Evolutionary conservation across 306 rosid species (phyloP).

Genomic region (Fragaria ananassa): DNA sequence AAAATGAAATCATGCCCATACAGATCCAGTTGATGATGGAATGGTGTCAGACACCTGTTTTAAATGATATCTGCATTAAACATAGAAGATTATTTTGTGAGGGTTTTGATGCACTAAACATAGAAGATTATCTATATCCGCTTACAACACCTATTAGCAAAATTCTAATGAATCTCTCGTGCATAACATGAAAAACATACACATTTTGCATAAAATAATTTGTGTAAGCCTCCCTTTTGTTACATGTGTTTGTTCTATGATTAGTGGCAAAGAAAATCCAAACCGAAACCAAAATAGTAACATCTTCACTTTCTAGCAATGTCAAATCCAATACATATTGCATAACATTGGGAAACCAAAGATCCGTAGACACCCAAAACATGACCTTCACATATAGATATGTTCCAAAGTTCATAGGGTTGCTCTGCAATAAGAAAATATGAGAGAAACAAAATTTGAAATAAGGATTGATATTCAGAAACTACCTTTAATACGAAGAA

Average conservation of each 20-base stretch:
- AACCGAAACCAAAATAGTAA: background rate
- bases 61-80: background rate
- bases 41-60: background rate
- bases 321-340: background rate
- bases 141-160: too few relatives aligned
- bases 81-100: background rate
- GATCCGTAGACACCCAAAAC: background rate
- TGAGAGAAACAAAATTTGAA: background rate
- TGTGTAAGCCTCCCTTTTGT: background rate
- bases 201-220: background rate
- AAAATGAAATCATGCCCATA: background rate
- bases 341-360: background rate
- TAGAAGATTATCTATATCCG: too few relatives aligned
- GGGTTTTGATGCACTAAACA: background rate
- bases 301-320: background rate
- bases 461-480: background rate
- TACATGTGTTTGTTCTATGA: background rate
- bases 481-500: background rate
- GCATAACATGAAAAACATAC: background rate
- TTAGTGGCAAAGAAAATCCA: background rate
- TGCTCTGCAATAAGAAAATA: background rate
- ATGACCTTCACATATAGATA: background rate
- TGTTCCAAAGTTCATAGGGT: background rate
- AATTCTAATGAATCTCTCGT: background rate
- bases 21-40: background rate